A percentile compares a stretch with the other conserved stretches of the same genome.
Conservation (phyloP, 1,284 basidiomycete species). For the Phellopilus nigrolimitatus region DNA sequence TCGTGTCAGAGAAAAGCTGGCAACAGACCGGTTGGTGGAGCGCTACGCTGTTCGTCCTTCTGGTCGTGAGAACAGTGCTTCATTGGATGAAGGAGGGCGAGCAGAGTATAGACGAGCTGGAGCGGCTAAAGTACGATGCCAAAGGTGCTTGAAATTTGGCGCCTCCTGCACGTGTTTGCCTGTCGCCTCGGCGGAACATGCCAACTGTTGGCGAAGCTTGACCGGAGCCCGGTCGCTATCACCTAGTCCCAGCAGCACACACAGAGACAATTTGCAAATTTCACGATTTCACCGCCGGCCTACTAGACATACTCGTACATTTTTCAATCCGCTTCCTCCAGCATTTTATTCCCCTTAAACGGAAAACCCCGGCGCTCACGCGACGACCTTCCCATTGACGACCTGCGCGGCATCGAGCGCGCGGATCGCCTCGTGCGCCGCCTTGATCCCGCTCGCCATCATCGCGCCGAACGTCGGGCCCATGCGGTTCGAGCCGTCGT, state of each 20-base stretch:
- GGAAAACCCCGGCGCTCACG: too few species aligned
- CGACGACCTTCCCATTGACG: constrained; percentile 63
- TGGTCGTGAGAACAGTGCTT: constrained; percentile 3
- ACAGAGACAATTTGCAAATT: too few species aligned
- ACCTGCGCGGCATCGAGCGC: constrained; percentile 56
- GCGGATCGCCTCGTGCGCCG: constrained; percentile 68
- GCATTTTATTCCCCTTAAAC: too few species aligned
- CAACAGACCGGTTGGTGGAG: constrained; percentile 17
- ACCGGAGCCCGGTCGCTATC: too few species aligned
- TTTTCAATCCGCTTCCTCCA: too few species aligned
- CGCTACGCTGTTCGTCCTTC: constrained; percentile 1
- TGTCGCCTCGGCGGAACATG: too few species aligned
- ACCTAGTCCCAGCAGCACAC: too few species aligned
- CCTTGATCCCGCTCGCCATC: constrained; percentile 77
- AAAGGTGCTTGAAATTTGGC: constrained; percentile 16
- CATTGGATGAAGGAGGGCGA: constrained; percentile 7
- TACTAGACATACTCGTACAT: too few species aligned
- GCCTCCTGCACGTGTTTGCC: neutral
- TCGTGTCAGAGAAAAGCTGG: constrained; percentile 9
- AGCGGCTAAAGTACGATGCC: constrained; percentile 14
- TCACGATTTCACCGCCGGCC: too few species aligned
- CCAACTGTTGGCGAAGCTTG: too few species aligned
- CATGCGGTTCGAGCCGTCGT: constrained; percentile 80
- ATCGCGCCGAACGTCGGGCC: constrained; percentile 81
- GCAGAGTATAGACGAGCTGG: constrained; percentile 6